Percentiles rank a stretch among this genome's conserved stretches.
Conservation (phyloP, 306 rosid genomes). For the Glycine latifolia region DNA sequence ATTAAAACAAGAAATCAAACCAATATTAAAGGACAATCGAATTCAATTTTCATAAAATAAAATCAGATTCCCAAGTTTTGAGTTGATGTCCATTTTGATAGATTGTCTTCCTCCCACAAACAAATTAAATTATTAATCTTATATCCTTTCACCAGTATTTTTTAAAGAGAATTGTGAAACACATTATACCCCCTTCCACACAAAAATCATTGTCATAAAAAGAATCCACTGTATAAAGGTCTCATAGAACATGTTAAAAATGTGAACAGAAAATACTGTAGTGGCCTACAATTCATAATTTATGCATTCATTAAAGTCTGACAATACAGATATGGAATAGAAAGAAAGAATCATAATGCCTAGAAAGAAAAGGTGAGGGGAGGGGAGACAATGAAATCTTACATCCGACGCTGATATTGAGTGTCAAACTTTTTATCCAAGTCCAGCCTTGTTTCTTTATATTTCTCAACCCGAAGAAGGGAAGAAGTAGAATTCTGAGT, state of each 20-base stretch:
- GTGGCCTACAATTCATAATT: conserved; percentile 17
- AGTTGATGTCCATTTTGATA: conserved; percentile 5
- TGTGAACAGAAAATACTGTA: conserved; percentile 17
- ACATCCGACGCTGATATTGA: conserved; percentile 86
- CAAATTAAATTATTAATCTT: background rate
- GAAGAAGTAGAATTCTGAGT: conserved; percentile 64
- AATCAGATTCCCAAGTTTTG: conserved; percentile 41
- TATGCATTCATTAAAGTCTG: conserved; percentile 33
- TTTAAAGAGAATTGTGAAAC: conserved; percentile 8
- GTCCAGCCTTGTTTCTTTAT: conserved; percentile 81
- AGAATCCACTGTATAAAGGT: conserved; percentile 28
- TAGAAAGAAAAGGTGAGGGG: background rate
- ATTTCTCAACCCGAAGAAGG: conserved; percentile 67
- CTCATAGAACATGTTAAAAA: background rate
- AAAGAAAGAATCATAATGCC: conserved; percentile 32
- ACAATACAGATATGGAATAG: background rate
- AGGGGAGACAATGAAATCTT: conserved; percentile 47
- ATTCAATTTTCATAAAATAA: conserved; percentile 32
- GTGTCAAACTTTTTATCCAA: conserved; percentile 78
- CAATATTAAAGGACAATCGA: conserved; percentile 28
- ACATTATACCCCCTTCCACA: conserved; percentile 24
- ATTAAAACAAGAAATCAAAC: conserved; percentile 36
- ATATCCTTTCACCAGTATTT: conserved; percentile 28
- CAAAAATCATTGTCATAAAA: conserved; percentile 13
- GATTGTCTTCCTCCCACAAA: conserved; percentile 17